Evolutionary conservation across 768 basidiomycete genomes (phyloP).

Genomic region (Pleurotus ostreatus): DNA sequence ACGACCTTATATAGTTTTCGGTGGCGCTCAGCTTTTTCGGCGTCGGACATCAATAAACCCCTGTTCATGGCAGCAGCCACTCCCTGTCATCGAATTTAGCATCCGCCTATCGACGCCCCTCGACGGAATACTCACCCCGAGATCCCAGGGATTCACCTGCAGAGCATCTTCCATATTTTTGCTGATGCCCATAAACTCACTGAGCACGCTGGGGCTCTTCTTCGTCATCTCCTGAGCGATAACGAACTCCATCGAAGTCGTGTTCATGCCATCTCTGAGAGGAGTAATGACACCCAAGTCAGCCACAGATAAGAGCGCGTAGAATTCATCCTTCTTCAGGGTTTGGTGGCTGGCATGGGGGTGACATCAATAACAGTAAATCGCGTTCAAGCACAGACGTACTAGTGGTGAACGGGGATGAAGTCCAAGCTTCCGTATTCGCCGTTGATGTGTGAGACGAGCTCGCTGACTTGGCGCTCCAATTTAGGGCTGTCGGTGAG

Average conservation of each 20-base stretch:
- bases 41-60: conserved; percentile 76
- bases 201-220: conserved; percentile 83
- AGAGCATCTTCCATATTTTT: conserved; percentile 87
- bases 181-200: conserved; percentile 98
- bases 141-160: conserved; percentile 94
- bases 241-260: conserved; percentile 96
- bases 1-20: conserved; percentile 76
- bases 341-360: conserved; percentile 74
- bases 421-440: conserved; percentile 94
- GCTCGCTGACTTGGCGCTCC: conserved; percentile 88
- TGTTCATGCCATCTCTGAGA: conserved; percentile 98
- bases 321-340: conserved; percentile 97
- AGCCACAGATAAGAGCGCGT: conserved; percentile 88
- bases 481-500: conserved; percentile 90
- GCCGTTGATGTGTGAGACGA: conserved; percentile 94
- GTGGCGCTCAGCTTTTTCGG: conserved; percentile 76
- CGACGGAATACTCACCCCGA: conserved; percentile 54
- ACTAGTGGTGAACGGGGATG: conserved; percentile 98
- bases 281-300: conserved; percentile 95
- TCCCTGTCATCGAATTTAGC: conserved; percentile 39
- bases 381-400: conserved; percentile 27
- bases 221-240: conserved; percentile 87
- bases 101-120: conserved; percentile 6
- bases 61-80: conserved; percentile 88
- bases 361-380: neutral